phyloP scores from a whole-genome alignment of 2,329 filamentous ascomycete genomes.

The Fusarium tuaranense region DNA sequence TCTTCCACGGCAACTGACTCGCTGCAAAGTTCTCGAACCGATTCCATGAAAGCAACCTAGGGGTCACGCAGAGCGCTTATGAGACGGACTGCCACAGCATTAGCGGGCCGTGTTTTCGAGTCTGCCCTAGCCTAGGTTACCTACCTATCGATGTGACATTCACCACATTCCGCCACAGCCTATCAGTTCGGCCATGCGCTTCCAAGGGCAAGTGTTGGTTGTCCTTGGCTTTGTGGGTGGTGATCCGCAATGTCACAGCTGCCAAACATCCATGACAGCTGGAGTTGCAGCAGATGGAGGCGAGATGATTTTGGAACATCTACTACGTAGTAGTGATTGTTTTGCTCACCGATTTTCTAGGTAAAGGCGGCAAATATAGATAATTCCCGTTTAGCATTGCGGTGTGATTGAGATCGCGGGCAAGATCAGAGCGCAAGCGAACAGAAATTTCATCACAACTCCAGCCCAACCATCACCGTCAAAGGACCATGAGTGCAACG shows the following conservation, averaged over 20 bases:
- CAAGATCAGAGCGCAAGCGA: background rate
- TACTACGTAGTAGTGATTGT: background rate
- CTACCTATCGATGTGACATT: constrained; percentile 12
- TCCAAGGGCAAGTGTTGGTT: background rate
- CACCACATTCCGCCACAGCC: background rate
- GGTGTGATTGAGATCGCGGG: too few relatives aligned
- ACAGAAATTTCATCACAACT: background rate
- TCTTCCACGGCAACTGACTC: constrained; percentile 5
- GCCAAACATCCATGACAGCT: constrained; percentile 8
- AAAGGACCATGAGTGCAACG: background rate
- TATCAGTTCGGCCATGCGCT: constrained; percentile 4
- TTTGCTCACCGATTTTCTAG: background rate
- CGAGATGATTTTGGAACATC: background rate
- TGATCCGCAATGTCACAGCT: constrained; percentile 24
- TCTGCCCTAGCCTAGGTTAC: background rate
- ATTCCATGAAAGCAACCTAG: background rate
- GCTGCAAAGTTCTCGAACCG: background rate
- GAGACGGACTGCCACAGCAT: constrained; percentile 24
- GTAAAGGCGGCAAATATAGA: background rate
- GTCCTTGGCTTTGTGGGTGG: constrained; percentile 15
- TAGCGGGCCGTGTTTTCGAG: constrained; percentile 10
- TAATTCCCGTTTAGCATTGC: background rate
- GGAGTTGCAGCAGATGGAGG: constrained; percentile 20
- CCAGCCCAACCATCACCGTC: background rate
- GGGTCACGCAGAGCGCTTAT: constrained; percentile 4